phyloP scores from a whole-genome alignment of 73 alveolate species.

The Stentor coeruleus region DNA sequence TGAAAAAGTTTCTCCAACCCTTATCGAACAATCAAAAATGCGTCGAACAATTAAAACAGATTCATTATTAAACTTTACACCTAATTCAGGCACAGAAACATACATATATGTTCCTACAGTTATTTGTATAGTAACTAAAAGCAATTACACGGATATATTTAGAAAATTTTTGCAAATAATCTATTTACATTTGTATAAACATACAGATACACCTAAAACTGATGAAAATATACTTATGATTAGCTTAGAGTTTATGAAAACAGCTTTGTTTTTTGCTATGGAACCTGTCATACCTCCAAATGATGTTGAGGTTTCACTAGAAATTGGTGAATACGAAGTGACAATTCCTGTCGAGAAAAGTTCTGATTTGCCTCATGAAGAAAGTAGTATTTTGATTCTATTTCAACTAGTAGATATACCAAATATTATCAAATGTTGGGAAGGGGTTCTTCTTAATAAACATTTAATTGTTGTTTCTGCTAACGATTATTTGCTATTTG shows the following conservation, averaged over 20 bases:
- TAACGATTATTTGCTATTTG: slow-evolving; percentile 13
- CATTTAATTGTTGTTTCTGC: background rate
- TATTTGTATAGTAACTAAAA: background rate
- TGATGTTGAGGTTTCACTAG: background rate
- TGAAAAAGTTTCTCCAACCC: background rate
- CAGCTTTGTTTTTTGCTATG: background rate
- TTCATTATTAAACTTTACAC: background rate
- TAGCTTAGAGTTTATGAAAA: background rate
- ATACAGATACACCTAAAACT: background rate
- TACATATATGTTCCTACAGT: background rate
- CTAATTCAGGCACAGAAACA: background rate
- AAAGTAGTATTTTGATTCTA: background rate
- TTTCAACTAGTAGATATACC: background rate
- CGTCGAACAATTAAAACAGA: background rate
- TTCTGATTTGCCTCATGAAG: background rate
- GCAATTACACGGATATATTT: slow-evolving; percentile 1
- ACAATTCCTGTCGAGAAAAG: background rate
- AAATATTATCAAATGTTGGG: background rate
- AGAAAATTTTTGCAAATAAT: background rate
- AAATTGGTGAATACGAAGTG: background rate
- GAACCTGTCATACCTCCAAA: background rate
- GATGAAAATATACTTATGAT: background rate
- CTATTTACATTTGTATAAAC: background rate
- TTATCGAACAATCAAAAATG: background rate
- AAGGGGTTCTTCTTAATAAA: background rate